phyloP scores from a whole-genome alignment of 148 eudicot genomes.

The Rhododendron simsii region DNA sequence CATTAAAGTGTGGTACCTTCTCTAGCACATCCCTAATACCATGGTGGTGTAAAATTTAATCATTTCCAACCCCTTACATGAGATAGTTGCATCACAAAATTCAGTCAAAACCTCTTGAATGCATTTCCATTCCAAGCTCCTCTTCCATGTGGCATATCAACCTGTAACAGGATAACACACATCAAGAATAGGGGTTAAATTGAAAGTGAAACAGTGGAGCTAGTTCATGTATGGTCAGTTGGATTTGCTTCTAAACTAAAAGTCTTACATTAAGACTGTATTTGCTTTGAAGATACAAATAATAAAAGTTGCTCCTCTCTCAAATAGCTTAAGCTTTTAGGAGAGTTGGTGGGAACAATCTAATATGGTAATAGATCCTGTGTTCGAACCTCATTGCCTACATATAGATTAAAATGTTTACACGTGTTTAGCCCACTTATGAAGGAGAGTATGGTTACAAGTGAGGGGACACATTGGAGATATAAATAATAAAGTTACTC shows the following conservation, averaged over 20 bases:
- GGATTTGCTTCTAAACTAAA: background rate
- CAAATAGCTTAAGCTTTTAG: background rate
- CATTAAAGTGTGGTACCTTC: background rate
- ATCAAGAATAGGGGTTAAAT: background rate
- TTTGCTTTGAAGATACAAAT: background rate
- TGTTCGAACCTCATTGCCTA: background rate
- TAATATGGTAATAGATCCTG: too few species aligned
- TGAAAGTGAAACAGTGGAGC: background rate
- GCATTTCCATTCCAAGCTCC: background rate
- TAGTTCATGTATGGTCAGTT: background rate
- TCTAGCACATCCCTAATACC: background rate
- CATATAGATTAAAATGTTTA: too few species aligned
- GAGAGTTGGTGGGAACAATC: background rate
- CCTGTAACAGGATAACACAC: too few species aligned
- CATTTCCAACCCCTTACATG: background rate
- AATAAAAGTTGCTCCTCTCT: too few species aligned
- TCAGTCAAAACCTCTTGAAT: background rate
- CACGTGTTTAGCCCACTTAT: background rate
- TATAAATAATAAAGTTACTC: background rate
- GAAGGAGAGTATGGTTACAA: background rate
- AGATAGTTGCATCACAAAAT: background rate
- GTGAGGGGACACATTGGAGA: background rate
- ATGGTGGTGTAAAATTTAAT: background rate
- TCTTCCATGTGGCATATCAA: background rate
- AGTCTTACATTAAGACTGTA: background rate